Base-by-base conservation (phyloP, 2,329 filamentous ascomycete species). In the Ophiostoma himal-ulmi region DNA sequence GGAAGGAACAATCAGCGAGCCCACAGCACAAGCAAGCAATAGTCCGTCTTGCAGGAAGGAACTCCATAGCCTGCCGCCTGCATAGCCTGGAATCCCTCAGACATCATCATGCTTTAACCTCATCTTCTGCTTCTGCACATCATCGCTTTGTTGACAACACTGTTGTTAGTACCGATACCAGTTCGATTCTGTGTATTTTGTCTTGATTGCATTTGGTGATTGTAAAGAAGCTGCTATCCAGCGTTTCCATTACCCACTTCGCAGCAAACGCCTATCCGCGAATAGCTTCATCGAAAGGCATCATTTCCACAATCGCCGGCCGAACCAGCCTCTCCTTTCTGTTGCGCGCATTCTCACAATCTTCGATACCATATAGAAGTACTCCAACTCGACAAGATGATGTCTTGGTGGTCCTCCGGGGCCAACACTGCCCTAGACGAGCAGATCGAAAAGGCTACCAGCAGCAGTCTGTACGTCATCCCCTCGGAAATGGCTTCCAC, bases 351-450 rank as follows among this genome's bases (percentile, higher is more conserved):
- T 22, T 57, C 8, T 14, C 11, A 22, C 52, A 13, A 48, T 10
- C 13, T 3, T 14, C 13, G 52, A 26, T 26, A 26, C 8, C 22
- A 57, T 26, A 22, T 10, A 13, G 7, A 14, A 11, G 10, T 57
- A 4, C 11, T 44, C 11, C 64, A 44, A n/a, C 5, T 13, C 26
- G n/a, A n/a, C n/a, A 48, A 81, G 76, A 91, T 86, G 85, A 97
- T 97, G 94, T 90, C 93, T 78, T 93, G 94, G 85, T 99, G 94
- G 94, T 98, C 96, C 79, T 92, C 91, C 75, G 94, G 93, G 79
- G 88, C 89, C 81, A 93, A 92, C 80, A 92, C 90, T 78, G 93
- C 93, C 82, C 86, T 99, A 81, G 95, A 99, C 81, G 94, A 97
- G 82, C 95, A 98, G 85, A 91, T 99, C 77, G 94, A 97, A 80